Conservation (phyloP, 2,329 filamentous ascomycete genomes). For the Curvularia eragrostidis region DNA sequence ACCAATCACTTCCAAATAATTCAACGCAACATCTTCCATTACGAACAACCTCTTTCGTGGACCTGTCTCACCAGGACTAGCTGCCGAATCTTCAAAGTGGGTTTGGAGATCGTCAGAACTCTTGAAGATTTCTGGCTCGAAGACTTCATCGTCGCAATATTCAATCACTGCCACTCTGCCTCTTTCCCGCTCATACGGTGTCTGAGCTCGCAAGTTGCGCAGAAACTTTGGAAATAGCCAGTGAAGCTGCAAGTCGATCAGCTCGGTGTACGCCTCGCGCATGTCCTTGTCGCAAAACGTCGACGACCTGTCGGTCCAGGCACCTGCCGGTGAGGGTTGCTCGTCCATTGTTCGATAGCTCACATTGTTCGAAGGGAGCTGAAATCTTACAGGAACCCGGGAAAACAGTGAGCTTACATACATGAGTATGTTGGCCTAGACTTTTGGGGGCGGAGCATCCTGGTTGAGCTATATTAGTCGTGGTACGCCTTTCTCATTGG, state of each 20-base stretch:
- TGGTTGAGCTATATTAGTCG: neutral
- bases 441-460: neutral
- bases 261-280: slow-evolving; percentile 5
- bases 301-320: slow-evolving; percentile 4
- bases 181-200: slow-evolving; percentile 5
- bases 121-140: slow-evolving; percentile 1
- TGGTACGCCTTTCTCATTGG: neutral
- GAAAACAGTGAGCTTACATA: neutral
- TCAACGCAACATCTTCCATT: neutral
- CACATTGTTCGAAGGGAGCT: neutral
- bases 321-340: neutral
- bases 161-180: slow-evolving; percentile 10
- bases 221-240: slow-evolving; percentile 7
- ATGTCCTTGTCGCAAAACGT: slow-evolving; percentile 10
- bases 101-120: neutral
- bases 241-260: slow-evolving; percentile 4
- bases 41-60: neutral
- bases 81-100: neutral
- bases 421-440: neutral
- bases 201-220: slow-evolving; percentile 3
- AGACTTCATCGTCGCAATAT: neutral
- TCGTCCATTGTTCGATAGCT: neutral
- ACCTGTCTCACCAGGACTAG: neutral
- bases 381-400: neutral
- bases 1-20: slow-evolving; percentile 3